Evolutionary conservation across 2,329 filamentous ascomycete species (phyloP), one percentile per base, ranked within the genome.

Genomic region (Arthrinium phaeospermum): DNA sequence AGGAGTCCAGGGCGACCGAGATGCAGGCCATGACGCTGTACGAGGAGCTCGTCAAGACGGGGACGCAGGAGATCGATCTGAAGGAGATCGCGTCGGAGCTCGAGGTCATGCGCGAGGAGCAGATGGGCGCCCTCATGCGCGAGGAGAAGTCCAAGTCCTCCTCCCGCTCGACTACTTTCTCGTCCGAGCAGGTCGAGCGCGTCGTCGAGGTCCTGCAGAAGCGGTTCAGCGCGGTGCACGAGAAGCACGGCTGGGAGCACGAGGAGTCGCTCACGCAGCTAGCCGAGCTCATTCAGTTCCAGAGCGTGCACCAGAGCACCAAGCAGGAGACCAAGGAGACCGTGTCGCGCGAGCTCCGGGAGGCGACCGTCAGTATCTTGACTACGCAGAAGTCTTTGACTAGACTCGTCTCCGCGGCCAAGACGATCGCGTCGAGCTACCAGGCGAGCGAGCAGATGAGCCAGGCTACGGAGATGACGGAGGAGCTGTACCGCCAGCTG

Each of bases 401-500:
- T 1, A 74, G 74, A 19, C 74, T 84, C 30, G 79, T 79, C 27
- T 73, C 80, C 19, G 80, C 82, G 14, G 83, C 83, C 1, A 77
- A 74, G 7, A 77, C 78, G 53, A 83, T 84, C 72, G 82, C 81
- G 0, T 74, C 78, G 19, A 80, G 79, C 72, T 84, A 83, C 71
- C 80, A 83, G 49, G 75, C 77, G 6, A 74, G 78, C 4, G 77
- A 78, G n/a, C 80, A 82, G 73, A 74, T 78, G 3, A 74, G 79
- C 19, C 78, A 79, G 71, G 82, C 79, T 0, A 76, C 75, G 0
- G 79, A 83, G 71, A 71, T 84, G 10, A 74, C 77, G 3, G 75
- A 83, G 34, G 82, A 83, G 73, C 74, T 84, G 5, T 83, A 83
- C 70, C 80, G 80, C 51, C 81, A 84, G 73, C 76, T 83, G 16